These are phyloP conservation scores for Chaetomiaceae sp. DNA, from an alignment of 2,329 filamentous ascomycete species.

Conservation along the genomic window DNA sequence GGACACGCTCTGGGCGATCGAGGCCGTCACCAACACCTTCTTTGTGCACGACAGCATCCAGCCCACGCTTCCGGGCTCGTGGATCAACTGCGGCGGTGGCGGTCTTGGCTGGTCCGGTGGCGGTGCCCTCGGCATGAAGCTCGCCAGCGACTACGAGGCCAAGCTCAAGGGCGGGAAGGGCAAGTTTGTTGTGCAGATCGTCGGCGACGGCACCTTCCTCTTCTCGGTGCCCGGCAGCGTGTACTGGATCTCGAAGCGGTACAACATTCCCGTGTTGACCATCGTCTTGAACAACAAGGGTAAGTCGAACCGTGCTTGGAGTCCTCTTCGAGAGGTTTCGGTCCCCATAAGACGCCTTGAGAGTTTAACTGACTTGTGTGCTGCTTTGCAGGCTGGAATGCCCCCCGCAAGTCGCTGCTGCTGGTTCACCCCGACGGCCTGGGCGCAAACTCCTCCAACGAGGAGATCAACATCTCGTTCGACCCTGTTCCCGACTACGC, in stretches of 20 bases:
- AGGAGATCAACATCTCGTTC: constrained; percentile 59
- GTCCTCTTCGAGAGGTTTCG: too few relatives aligned
- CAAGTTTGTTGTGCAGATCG: constrained; percentile 45
- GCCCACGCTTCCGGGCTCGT: constrained; percentile 48
- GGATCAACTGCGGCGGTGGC: constrained; percentile 51
- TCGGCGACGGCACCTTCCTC: constrained; percentile 46
- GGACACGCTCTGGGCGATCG: constrained; percentile 66
- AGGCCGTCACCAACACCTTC: constrained; percentile 66
- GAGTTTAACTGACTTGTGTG: too few relatives aligned
- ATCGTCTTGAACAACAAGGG: constrained; percentile 49
- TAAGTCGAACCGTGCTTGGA: constrained; percentile 28
- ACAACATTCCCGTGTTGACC: constrained; percentile 44
- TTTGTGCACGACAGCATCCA: constrained; percentile 65
- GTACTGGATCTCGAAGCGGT: constrained; percentile 45
- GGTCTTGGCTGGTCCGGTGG: constrained; percentile 52
- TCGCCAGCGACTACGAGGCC: constrained; percentile 38
- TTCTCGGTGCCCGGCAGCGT: constrained; percentile 46
- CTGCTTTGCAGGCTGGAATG: constrained; percentile 56
- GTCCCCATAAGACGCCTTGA: too few relatives aligned
- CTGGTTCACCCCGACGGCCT: constrained; percentile 55
- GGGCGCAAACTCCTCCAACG: constrained; percentile 51
- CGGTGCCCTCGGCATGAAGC: constrained; percentile 46
- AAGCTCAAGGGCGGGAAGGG: constrained; percentile 36
- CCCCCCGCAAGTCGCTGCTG: constrained; percentile 51
- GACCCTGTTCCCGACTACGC: constrained; percentile 54